A percentile compares a stretch with the other conserved stretches of the same genome.
phyloP scores from a whole-genome alignment of 2,329 filamentous ascomycete genomes.

The Cercospora nicotianae region DNA sequence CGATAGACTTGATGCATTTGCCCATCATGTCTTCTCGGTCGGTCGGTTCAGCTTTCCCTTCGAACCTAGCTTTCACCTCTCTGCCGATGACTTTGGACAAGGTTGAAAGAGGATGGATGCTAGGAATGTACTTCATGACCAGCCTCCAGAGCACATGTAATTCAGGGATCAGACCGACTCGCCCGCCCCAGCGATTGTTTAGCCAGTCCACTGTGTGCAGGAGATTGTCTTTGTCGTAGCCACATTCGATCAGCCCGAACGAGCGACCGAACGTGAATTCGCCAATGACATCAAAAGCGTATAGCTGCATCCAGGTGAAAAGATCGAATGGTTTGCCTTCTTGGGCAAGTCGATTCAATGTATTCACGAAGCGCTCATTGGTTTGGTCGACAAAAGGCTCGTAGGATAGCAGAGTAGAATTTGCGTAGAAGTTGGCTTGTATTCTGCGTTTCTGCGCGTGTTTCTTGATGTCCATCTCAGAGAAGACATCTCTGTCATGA shows the following conservation, averaged over 20 bases:
- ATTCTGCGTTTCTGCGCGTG: constrained; percentile 41
- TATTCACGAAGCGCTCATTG: constrained; percentile 39
- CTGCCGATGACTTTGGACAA: constrained; percentile 36
- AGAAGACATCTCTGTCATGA: constrained; percentile 44
- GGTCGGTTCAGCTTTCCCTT: constrained; percentile 26
- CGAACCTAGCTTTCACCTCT: not conserved
- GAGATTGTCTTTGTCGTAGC: constrained; percentile 36
- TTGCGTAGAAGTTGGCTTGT: constrained; percentile 40
- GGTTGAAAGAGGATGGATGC: not conserved
- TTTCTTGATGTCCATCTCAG: constrained; percentile 40
- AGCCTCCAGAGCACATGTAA: not conserved
- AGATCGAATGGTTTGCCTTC: not conserved
- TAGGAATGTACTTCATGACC: not conserved
- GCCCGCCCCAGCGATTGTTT: not conserved
- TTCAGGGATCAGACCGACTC: not conserved
- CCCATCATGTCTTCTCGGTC: constrained; percentile 40
- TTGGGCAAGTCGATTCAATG: constrained; percentile 33
- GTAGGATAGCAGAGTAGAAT: constrained; percentile 42
- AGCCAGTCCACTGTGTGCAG: constrained; percentile 38
- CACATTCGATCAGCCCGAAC: constrained; percentile 42
- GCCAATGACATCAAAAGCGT: constrained; percentile 46
- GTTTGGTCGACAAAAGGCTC: constrained; percentile 45
- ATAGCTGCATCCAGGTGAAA: constrained; percentile 2
- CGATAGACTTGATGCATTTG: constrained; percentile 40
- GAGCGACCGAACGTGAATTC: constrained; percentile 43